Conservation (phyloP, 1,284 basidiomycete genomes). For the Cryptococcus sp. region DNA sequence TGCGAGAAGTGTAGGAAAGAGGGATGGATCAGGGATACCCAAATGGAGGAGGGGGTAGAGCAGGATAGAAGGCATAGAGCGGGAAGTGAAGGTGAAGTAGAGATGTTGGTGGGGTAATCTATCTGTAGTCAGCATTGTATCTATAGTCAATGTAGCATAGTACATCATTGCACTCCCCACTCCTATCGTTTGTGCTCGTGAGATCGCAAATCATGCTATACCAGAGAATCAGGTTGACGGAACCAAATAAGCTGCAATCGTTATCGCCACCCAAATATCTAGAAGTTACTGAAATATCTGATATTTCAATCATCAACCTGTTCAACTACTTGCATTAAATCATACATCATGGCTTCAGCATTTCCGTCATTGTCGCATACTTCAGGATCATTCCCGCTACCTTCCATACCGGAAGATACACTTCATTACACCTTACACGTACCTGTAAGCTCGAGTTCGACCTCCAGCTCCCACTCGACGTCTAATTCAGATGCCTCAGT, state of each 20-base stretch:
- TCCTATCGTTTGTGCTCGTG: too few relatives aligned
- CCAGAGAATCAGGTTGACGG: too few relatives aligned
- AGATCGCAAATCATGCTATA: too few relatives aligned
- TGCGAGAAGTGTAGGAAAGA: conserved; percentile 40
- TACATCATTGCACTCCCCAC: too few relatives aligned
- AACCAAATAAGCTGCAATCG: too few relatives aligned
- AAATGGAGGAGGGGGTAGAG: neutral
- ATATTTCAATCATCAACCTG: neutral
- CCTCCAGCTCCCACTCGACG: neutral
- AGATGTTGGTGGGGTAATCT: neutral
- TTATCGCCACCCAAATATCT: too few relatives aligned
- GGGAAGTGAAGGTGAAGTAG: conserved; percentile 1
- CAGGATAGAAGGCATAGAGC: neutral
- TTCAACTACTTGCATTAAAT: conserved; percentile 1
- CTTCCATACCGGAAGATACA: conserved; percentile 72
- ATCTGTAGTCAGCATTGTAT: neutral
- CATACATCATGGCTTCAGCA: neutral
- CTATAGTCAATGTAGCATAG: neutral
- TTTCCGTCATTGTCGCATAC: neutral
- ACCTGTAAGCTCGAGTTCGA: conserved; percentile 46
- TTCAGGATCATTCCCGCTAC: conserved; percentile 37
- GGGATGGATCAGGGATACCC: conserved; percentile 23
- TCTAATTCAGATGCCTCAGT: conserved; percentile 58
- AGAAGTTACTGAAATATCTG: too few relatives aligned
- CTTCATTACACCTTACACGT: conserved; percentile 70